Percentiles rank a stretch among this genome's conserved stretches.
Conservation (phyloP, 1,139 yeast genomes). For the Diutina ranongensis region DNA sequence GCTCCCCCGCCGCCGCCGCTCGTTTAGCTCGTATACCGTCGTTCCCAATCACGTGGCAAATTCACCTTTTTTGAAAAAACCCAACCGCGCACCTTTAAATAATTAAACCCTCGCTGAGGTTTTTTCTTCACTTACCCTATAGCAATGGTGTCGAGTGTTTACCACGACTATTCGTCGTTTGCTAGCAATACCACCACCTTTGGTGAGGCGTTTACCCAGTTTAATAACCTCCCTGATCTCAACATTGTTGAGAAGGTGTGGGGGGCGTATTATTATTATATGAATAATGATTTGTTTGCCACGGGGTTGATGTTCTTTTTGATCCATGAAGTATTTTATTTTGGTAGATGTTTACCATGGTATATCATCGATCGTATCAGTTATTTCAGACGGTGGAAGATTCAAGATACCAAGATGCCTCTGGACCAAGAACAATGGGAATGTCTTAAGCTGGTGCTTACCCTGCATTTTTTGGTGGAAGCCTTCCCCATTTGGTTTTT, state of each 20-base stretch:
- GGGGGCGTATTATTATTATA: conserved; percentile 33
- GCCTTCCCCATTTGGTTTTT: conserved; percentile 39
- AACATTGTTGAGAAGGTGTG: conserved; percentile 25
- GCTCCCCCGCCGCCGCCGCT: too few relatives aligned
- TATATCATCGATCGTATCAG: conserved; percentile 31
- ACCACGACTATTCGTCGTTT: conserved; percentile 30
- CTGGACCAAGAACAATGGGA: conserved; percentile 36
- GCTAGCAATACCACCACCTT: conserved; percentile 26
- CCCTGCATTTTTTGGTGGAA: conserved; percentile 34
- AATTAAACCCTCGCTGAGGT: too few relatives aligned
- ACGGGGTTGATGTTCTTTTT: conserved; percentile 34
- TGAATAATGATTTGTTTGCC: conserved; percentile 33
- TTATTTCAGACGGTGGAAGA: conserved; percentile 30
- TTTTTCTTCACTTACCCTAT: neutral
- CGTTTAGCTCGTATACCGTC: too few relatives aligned
- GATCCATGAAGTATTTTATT: conserved; percentile 31
- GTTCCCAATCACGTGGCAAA: neutral
- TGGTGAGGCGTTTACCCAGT: conserved; percentile 24
- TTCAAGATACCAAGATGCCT: conserved; percentile 31
- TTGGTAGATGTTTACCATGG: conserved; percentile 39
- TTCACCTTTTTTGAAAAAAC: too few relatives aligned
- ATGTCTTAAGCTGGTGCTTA: conserved; percentile 32
- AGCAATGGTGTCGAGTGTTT: conserved; percentile 15
- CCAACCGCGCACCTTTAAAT: too few relatives aligned
- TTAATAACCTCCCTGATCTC: conserved; percentile 17